Evolutionary conservation across 78 protist genomes (phyloP), one percentile per base, ranked within the genome.

Genomic region (Cyanophora paradoxa): DNA sequence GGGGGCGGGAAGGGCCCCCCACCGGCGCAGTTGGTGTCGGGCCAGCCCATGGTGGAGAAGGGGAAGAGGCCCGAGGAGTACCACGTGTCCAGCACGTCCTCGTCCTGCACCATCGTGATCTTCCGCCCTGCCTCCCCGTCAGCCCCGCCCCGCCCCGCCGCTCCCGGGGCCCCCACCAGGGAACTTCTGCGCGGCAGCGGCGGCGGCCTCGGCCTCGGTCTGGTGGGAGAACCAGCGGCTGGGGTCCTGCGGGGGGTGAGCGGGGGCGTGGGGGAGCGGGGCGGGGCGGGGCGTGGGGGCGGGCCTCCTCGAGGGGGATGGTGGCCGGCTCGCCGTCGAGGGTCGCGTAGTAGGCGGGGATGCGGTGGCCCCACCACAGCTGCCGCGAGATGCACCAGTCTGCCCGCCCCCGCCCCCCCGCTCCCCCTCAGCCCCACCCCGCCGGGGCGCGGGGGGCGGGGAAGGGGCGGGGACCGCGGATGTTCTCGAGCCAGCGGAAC

Each of bases 21-120:
- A 44, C 52, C 52, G 10, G 10, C 13, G 10, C n/a, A 10, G n/a
- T 44, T 13, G 52, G 52, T 44, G 36, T 92, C 86, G 56, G 99
- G 99, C 99, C 99, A 96, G 40, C 97, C 98, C 39, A 95, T 33
- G 36, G 79, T 69, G 37, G 96, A 85, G 93, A 95, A 92, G 69
- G 99, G 99, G 91, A 95, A 96, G 40, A 98, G 87, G 56, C 98
- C 99, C 17, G 97, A 90, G 33, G 86, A 79, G 88, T 95, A 98
- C 99, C 99, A 98, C 54, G 99, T 98, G 87, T 98, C 99, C 1
- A 97, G 85, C n/a, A 98, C 99, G 79, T 98, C 99, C 34, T 67
- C 88, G 86, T 98, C 99, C 76, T 91, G 81, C 39, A 0, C 8
- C 7, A 83, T 52, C 11, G 57, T 52, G 19, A n/a, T n/a, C n/a